These are phyloP conservation scores for Chernovozyma sophiae-reginae DNA, from an alignment of 1,139 yeast genomes.

Conservation along the genomic window DNA sequence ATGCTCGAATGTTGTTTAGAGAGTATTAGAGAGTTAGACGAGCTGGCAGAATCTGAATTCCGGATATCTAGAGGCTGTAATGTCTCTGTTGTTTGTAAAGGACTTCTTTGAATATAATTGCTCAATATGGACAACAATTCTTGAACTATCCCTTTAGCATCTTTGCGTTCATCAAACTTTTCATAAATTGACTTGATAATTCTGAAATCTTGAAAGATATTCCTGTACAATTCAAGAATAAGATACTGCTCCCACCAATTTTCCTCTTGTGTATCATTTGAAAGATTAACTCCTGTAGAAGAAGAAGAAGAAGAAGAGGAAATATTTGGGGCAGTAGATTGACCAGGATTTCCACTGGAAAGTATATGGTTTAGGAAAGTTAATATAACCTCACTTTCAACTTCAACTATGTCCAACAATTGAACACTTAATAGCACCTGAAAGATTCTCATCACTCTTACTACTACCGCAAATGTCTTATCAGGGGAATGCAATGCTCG, in stretches of 20 bases:
- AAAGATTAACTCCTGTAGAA: neutral
- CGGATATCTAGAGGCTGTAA: conserved; percentile 2
- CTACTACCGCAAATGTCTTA: conserved; percentile 61
- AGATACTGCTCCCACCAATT: conserved; percentile 67
- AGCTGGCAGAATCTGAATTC: neutral
- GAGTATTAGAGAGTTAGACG: conserved; percentile 10
- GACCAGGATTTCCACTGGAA: neutral
- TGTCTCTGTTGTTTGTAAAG: neutral
- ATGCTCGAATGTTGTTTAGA: conserved; percentile 29
- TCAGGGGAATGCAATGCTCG: conserved; percentile 58
- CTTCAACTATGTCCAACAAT: conserved; percentile 49
- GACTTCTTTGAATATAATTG: conserved; percentile 14
- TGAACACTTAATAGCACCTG: conserved; percentile 58
- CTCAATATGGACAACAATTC: conserved; percentile 53
- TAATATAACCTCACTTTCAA: conserved; percentile 78
- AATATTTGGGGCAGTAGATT: too few relatives aligned
- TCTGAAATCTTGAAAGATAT: conserved; percentile 53
- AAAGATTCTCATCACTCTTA: conserved; percentile 71
- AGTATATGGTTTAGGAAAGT: conserved; percentile 69
- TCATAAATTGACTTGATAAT: conserved; percentile 51
- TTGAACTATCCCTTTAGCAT: conserved; percentile 56
- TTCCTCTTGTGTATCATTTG: neutral
- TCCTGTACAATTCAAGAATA: conserved; percentile 67
- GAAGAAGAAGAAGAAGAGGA: too few relatives aligned
- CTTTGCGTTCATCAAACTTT: conserved; percentile 58